Evolutionary conservation across 306 rosid species (phyloP).

Genomic region (Quercus mongolica): DNA sequence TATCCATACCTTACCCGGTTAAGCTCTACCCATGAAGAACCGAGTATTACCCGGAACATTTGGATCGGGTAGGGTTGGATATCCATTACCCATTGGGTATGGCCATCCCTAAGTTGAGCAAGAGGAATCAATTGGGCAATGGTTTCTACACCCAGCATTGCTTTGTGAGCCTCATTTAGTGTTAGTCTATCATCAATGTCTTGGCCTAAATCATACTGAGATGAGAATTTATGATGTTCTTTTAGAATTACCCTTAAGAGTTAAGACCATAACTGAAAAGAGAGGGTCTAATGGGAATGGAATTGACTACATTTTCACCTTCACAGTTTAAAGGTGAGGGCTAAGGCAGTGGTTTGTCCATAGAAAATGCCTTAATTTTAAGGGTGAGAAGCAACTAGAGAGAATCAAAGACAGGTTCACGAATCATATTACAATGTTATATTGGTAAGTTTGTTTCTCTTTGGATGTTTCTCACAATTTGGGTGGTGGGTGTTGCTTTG

Average conservation of each 20-base stretch:
- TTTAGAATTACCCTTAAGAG: conserved; percentile 45
- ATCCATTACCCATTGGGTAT: no score
- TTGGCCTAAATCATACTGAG: conserved; percentile 69
- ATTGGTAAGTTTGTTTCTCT: conserved; percentile 9
- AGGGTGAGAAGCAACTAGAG: conserved; percentile 49
- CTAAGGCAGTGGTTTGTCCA: conserved; percentile 70
- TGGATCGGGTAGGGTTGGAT: no score
- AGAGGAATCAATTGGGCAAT: conserved; percentile 64
- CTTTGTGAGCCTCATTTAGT: conserved; percentile 48
- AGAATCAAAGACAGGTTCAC: conserved; percentile 40
- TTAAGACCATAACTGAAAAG: conserved; percentile 45
- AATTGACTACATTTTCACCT: conserved; percentile 69
- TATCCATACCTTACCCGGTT: no score
- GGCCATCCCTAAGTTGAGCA: no score
- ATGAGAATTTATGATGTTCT: conserved; percentile 70
- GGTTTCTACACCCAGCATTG: conserved; percentile 82
- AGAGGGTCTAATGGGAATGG: conserved; percentile 22
- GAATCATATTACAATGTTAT: conserved; percentile 11
- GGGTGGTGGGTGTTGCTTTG: conserved; percentile 15
- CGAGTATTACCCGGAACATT: no score
- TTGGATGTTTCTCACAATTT: neutral
- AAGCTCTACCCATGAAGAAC: no score
- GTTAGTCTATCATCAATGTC: conserved; percentile 73
- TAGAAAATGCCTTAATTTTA: conserved; percentile 48
- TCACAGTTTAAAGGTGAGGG: conserved; percentile 91